A percentile compares a stretch with the other conserved stretches of the same genome.
Conservation (phyloP, 805 yeast genomes). For the Barnettozyma siamensis region DNA sequence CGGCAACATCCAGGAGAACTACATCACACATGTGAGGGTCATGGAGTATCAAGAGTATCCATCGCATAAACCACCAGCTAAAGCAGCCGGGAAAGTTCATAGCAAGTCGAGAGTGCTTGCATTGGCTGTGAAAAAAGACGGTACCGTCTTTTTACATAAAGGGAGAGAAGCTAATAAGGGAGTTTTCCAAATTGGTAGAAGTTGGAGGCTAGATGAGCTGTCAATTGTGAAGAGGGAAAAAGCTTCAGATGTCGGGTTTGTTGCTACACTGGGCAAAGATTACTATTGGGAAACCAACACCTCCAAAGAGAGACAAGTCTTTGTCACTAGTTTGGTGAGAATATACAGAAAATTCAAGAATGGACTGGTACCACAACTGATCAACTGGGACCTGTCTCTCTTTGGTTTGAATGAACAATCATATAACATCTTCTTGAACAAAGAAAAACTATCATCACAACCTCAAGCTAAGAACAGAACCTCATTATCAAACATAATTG, state of each 20-base stretch:
- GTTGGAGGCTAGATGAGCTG: constrained; percentile 82
- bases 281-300: constrained; percentile 78
- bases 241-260: constrained; percentile 49
- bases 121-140: constrained; percentile 56
- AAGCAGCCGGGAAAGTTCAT: constrained; percentile 34
- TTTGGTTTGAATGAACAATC: constrained; percentile 35
- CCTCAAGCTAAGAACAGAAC: neutral
- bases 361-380: constrained; percentile 48
- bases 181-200: constrained; percentile 81
- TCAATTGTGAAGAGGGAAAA: constrained; percentile 47
- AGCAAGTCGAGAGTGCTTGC: constrained; percentile 57
- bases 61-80: constrained; percentile 58
- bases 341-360: constrained; percentile 49
- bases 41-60: constrained; percentile 72
- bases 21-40: constrained; percentile 71
- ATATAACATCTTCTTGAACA: constrained; percentile 24
- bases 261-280: constrained; percentile 60
- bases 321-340: constrained; percentile 46
- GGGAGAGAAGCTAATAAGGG: constrained; percentile 77
- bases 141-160: constrained; percentile 71
- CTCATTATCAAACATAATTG: neutral
- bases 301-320: constrained; percentile 52
- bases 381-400: constrained; percentile 43
- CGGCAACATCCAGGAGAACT: constrained; percentile 45
- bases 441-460: constrained; percentile 5